Percentiles rank a stretch among this genome's conserved stretches.
phyloP scores from a whole-genome alignment of 148 eudicot genomes.

The Spergularia marina region DNA sequence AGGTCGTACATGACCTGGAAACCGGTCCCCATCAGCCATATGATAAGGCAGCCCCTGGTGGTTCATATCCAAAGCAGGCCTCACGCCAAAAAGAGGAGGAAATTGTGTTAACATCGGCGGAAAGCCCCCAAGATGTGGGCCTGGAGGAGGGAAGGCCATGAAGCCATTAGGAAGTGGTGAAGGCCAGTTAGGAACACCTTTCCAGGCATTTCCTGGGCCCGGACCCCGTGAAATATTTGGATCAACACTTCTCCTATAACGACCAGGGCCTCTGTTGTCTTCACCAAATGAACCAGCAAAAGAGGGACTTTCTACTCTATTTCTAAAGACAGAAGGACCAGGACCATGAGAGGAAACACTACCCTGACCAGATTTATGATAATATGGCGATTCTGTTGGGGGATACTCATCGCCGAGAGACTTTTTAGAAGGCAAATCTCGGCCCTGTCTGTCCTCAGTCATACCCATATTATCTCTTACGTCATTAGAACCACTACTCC shows the following conservation, averaged over 20 bases:
- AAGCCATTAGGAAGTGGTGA: constrained; percentile 74
- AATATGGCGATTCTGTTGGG: constrained; percentile 71
- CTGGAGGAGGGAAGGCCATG: constrained; percentile 78
- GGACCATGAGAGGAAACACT: constrained; percentile 54
- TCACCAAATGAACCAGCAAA: constrained; percentile 52
- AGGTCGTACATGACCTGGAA: constrained; percentile 59
- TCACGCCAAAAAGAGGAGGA: constrained; percentile 67
- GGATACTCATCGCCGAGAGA: constrained; percentile 50
- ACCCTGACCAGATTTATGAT: constrained; percentile 46
- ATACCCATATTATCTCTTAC: constrained; percentile 47
- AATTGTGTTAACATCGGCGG: constrained; percentile 73
- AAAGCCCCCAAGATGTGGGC: constrained; percentile 69
- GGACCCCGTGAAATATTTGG: constrained; percentile 65
- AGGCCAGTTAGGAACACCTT: constrained; percentile 82
- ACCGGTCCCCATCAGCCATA: constrained; percentile 65
- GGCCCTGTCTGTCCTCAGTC: constrained; percentile 58
- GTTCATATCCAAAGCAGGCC: constrained; percentile 74
- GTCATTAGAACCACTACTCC: constrained; percentile 66
- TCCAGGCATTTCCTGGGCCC: constrained; percentile 81
- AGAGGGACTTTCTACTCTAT: constrained; percentile 63
- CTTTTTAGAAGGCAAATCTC: constrained; percentile 52
- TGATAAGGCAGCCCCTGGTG: constrained; percentile 70
- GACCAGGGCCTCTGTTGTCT: constrained; percentile 59
- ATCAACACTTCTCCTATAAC: constrained; percentile 70
- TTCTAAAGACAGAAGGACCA: constrained; percentile 58